phyloP scores from a whole-genome alignment of 2,329 filamentous ascomycete genomes.

The Fusarium newnesense region DNA sequence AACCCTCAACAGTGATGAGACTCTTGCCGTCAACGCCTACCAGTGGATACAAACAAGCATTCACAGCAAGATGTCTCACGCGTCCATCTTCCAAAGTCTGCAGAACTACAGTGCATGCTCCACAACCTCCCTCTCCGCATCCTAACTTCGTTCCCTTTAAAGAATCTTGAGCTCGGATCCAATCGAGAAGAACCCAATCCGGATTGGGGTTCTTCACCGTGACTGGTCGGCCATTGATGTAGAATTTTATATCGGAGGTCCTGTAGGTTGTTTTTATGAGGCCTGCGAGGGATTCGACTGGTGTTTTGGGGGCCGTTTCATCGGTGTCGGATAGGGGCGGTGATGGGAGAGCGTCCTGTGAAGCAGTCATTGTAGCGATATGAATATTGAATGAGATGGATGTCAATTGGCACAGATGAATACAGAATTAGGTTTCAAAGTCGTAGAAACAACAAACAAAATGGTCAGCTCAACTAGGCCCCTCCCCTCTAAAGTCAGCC shows the following conservation, averaged over 20 bases:
- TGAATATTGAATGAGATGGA: not conserved
- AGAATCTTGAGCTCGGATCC: constrained; percentile 1
- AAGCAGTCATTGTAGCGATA: not conserved
- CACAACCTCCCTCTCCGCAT: not conserved
- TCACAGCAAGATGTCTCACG: not conserved
- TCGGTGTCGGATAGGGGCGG: not conserved
- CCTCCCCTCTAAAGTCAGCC: not conserved
- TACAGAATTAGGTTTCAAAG: fast-evolving
- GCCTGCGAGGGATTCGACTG: not conserved
- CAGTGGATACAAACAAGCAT: constrained; percentile 1
- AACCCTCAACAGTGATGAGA: not conserved
- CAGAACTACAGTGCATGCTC: not conserved
- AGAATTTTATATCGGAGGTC: not conserved
- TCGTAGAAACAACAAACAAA: not conserved
- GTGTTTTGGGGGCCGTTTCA: not conserved
- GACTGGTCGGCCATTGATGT: not conserved
- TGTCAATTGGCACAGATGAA: not conserved
- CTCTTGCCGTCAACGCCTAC: constrained; percentile 8
- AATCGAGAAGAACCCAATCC: not conserved
- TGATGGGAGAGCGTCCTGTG: not conserved
- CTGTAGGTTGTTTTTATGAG: not conserved
- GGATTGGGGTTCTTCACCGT: not conserved
- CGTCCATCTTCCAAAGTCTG: not conserved
- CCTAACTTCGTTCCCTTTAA: not conserved
- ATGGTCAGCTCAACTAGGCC: not conserved